Evolutionary conservation across 495 filamentous ascomycete genomes (phyloP), one percentile per base, ranked within the genome.

Genomic region (Recurvomyces mirabilis): DNA sequence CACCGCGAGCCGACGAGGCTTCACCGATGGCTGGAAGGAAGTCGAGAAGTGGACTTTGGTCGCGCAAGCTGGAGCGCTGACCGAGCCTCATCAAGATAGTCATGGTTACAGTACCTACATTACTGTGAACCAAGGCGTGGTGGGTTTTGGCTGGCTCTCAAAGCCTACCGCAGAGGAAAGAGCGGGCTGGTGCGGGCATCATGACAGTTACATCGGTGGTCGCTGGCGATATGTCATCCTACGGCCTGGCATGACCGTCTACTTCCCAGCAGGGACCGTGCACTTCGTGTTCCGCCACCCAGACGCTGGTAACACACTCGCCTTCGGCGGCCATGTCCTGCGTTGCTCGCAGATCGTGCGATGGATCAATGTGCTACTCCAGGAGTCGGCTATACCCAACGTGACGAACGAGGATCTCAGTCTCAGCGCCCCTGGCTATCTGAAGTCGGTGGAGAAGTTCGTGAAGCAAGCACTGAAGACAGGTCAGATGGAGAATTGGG

Each of bases 201-300:
- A 43, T 17, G 22, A 12, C 13, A 23, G 7, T 18, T 61, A 46
- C 47, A 51, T 43, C 0, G 51, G 46, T 30, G 60, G 58, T 24
- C 23, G 32, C 7, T 62, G 61, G 61, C 55, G 58, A 9, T 64
- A 58, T 41, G 37, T 50, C 26, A 28, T 62, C 28, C 52, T 64
- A 5, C 45, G 49, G 26, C 49, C 51, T 1, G 60, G 58, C 29
- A 29, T 56, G 30, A 60, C 60, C 10, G 53, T 64, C 19, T 60
- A 57, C 49, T 64, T 64, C 48, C 26, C 42, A n/a, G 31, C 53
- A 6, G 59, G 61, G 22, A 62, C 60, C 10, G 59, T 64, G 18
- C 60, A 62, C 49, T 60, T 56, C 43, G 60, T 64, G 26, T 62
- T 61, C 41, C 53, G 61, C 23, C 46, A 46, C 14, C 40, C 34